Percentiles rank a stretch among this genome's conserved stretches.
Evolutionary conservation across 495 filamentous ascomycete species (phyloP).

Genomic region (Penicillium turbatum): DNA sequence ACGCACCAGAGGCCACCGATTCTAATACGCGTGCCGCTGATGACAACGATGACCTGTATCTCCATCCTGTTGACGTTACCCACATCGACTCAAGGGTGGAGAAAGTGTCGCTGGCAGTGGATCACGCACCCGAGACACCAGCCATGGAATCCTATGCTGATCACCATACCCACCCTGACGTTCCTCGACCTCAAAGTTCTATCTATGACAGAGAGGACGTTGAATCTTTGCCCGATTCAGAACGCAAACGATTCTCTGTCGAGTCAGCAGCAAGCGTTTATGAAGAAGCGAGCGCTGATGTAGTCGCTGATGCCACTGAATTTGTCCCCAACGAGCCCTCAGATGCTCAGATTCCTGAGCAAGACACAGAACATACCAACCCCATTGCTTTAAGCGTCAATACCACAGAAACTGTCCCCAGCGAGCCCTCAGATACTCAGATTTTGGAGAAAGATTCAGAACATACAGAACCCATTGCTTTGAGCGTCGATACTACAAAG

Average conservation of each 20-base stretch:
- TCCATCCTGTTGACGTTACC: conserved; percentile 10
- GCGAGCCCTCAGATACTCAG: neutral
- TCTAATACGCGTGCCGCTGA: neutral
- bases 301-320: neutral
- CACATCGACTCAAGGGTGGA: conserved; percentile 3
- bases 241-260: conserved; percentile 14
- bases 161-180: neutral
- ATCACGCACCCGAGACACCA: neutral
- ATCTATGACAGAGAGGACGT: conserved; percentile 9
- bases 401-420: neutral
- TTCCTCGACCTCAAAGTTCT: conserved; percentile 7
- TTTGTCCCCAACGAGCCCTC: neutral
- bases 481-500: too few species aligned
- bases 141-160: neutral
- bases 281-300: conserved; percentile 21
- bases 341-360: neutral
- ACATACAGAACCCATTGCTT: neutral
- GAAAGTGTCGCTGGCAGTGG: neutral
- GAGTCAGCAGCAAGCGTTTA: conserved; percentile 26
- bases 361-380: neutral
- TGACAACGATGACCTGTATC: neutral
- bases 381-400: neutral
- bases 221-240: conserved; percentile 2
- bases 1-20: conserved; percentile 1
- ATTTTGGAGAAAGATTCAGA: neutral